Conservation (phyloP, 2,329 filamentous ascomycete species). For the Trichoderma atrobrunneum region DNA sequence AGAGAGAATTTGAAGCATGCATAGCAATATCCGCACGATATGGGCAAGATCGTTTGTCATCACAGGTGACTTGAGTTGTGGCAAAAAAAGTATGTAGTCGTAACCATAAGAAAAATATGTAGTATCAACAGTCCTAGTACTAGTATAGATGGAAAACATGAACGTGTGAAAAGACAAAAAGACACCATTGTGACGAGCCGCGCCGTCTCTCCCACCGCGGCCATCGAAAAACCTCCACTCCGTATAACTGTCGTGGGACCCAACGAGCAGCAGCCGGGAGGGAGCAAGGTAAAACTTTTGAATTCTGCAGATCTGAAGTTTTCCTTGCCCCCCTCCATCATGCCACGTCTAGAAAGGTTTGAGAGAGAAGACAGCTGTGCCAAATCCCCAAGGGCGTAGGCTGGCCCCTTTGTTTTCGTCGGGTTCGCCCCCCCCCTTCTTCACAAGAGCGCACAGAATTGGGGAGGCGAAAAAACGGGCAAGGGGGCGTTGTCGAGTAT, state of each 20-base stretch:
- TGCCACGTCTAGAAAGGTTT: constrained; percentile 36
- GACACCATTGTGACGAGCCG: constrained; percentile 36
- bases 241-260: constrained; percentile 48
- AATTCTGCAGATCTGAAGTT: background rate
- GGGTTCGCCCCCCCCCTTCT: background rate
- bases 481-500: background rate
- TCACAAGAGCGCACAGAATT: background rate
- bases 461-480: background rate
- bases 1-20: constrained; percentile 11
- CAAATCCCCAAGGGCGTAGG: constrained; percentile 6
- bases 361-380: constrained; percentile 65
- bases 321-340: background rate
- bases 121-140: constrained; percentile 2
- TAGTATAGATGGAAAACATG: constrained; percentile 16
- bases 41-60: background rate
- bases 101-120: constrained; percentile 25
- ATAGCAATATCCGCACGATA: background rate
- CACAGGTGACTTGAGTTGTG: background rate
- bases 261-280: constrained; percentile 8
- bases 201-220: constrained; percentile 63
- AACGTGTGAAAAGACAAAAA: constrained; percentile 8
- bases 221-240: constrained; percentile 37
- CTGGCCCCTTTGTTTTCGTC: background rate
- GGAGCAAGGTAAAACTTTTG: background rate
- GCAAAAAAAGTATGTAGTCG: constrained; percentile 18